A percentile compares a stretch with the other conserved stretches of the same genome.
Conservation (phyloP, 345 rosid genomes). For the Pistacia vera region DNA sequence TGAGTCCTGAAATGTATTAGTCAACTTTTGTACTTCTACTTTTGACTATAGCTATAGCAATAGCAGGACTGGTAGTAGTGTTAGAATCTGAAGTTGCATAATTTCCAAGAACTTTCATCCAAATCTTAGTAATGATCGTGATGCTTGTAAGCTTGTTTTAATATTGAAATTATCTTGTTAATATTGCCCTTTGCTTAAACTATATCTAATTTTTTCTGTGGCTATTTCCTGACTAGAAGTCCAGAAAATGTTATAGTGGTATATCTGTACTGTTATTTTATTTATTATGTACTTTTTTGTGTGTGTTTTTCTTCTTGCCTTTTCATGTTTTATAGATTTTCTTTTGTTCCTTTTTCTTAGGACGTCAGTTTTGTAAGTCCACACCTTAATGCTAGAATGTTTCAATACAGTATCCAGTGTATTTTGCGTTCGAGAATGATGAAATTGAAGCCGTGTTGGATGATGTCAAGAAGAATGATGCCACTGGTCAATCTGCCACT, state of each 20-base stretch:
- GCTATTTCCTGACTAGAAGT: not conserved
- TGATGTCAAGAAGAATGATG: conserved; percentile 85
- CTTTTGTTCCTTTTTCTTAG: not conserved
- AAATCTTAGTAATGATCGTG: not conserved
- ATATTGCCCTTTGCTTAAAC: not conserved
- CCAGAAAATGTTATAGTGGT: not conserved
- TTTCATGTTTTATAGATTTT: conserved; percentile 2
- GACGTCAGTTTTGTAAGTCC: not conserved
- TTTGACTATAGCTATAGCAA: too few relatives aligned
- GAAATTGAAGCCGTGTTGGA: conserved; percentile 75
- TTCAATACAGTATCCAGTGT: conserved; percentile 81
- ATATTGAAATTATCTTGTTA: not conserved
- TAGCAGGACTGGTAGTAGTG: not conserved
- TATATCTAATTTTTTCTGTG: not conserved
- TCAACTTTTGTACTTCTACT: not conserved
- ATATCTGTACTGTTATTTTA: not conserved
- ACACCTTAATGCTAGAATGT: conserved; percentile 6
- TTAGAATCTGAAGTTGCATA: not conserved
- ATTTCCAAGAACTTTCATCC: not conserved
- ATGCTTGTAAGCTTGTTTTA: not conserved
- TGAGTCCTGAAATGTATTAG: not conserved
- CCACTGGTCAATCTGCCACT: conserved; percentile 88
- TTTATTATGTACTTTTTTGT: not conserved
- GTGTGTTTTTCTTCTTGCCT: not conserved
- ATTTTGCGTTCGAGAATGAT: conserved; percentile 93